phyloP scores from a whole-genome alignment of 2,329 filamentous ascomycete species.

The Rutstroemia sp. region DNA sequence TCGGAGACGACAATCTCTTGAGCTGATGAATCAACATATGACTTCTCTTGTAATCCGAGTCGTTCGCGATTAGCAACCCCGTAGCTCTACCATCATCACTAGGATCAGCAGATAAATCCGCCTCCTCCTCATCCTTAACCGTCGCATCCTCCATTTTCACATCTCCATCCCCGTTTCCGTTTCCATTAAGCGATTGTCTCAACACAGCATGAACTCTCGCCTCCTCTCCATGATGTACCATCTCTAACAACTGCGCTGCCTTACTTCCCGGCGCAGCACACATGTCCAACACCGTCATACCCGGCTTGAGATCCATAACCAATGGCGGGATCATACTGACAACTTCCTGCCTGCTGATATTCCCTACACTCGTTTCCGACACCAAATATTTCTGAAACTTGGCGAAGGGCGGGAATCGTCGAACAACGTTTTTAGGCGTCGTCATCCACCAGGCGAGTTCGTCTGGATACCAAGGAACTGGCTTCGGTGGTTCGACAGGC shows the following conservation, averaged over 20 bases:
- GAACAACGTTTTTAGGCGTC: slow-evolving; percentile 90
- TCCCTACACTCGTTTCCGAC: slow-evolving; percentile 92
- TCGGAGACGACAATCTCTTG: slow-evolving; percentile 93
- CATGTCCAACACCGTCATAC: slow-evolving; percentile 90
- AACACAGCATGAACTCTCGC: slow-evolving; percentile 65
- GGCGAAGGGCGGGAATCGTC: slow-evolving; percentile 88
- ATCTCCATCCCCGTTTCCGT: slow-evolving; percentile 50
- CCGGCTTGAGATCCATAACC: slow-evolving; percentile 81
- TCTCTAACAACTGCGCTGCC: slow-evolving; percentile 88
- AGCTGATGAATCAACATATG: slow-evolving; percentile 98
- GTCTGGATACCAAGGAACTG: slow-evolving; percentile 90
- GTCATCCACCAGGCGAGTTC: slow-evolving; percentile 97
- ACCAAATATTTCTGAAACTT: slow-evolving; percentile 97
- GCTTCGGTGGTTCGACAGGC: slow-evolving; percentile 70
- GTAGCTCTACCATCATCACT: slow-evolving; percentile 81
- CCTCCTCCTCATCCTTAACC: slow-evolving; percentile 36
- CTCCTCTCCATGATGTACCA: slow-evolving; percentile 90
- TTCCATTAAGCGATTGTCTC: slow-evolving; percentile 48
- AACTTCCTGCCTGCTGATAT: slow-evolving; percentile 94
- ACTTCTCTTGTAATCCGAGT: slow-evolving; percentile 91
- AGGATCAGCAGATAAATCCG: slow-evolving; percentile 46
- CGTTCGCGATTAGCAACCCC: slow-evolving; percentile 89
- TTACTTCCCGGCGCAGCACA: slow-evolving; percentile 97
- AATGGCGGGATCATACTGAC: slow-evolving; percentile 98
- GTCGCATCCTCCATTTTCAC: slow-evolving; percentile 11